These are phyloP conservation scores for Corylus americana DNA, from an alignment of 306 rosid genomes.

Conservation along the genomic window DNA sequence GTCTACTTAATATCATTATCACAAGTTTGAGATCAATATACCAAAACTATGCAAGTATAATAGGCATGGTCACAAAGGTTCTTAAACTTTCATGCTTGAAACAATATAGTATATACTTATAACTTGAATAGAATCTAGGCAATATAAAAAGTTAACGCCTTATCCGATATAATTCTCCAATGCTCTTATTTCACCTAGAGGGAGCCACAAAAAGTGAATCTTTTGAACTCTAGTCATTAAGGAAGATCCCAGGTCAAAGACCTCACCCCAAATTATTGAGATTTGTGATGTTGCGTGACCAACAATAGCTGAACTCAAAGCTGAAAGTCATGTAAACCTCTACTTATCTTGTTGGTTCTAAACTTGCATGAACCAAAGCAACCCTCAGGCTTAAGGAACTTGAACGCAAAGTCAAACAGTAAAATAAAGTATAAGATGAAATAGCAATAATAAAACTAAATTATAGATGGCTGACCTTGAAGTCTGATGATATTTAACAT, in stretches of 20 bases:
- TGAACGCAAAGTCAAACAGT: background rate
- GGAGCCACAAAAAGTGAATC: background rate
- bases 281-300: background rate
- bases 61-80: background rate
- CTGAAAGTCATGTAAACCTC: too few relatives aligned
- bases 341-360: too few relatives aligned
- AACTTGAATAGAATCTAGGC: background rate
- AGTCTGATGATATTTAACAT: constrained; percentile 28
- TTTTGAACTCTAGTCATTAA: background rate
- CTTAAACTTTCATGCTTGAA: background rate
- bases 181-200: background rate
- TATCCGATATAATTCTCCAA: background rate
- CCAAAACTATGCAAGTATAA: background rate
- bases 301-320: background rate
- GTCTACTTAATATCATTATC: background rate
- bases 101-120: background rate
- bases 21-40: background rate
- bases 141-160: background rate
- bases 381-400: background rate
- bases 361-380: too few relatives aligned
- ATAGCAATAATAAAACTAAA: background rate
- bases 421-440: constrained; percentile 22
- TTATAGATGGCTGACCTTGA: constrained; percentile 42
- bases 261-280: background rate
- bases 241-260: background rate